phyloP scores from a whole-genome alignment of 352 stramenopile species.

The Pythium sp. region DNA sequence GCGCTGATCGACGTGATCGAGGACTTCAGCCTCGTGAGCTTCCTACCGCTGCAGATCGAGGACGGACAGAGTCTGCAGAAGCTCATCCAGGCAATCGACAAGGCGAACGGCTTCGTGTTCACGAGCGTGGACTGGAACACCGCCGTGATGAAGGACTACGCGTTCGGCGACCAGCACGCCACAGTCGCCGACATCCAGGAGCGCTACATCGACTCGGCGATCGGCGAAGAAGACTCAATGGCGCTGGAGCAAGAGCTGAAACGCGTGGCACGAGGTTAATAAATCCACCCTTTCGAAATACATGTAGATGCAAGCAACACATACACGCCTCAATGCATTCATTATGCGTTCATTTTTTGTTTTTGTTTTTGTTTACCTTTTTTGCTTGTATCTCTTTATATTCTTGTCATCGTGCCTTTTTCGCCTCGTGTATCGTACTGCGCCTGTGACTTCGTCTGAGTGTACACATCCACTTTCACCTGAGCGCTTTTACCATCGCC shows the following conservation, averaged over 20 bases:
- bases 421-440: background rate
- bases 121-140: constrained; percentile 76
- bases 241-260: constrained; percentile 35
- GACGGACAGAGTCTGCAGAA: constrained; percentile 63
- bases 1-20: constrained; percentile 83
- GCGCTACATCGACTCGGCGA: constrained; percentile 53
- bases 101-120: constrained; percentile 83
- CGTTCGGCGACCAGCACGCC: constrained; percentile 57
- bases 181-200: constrained; percentile 53
- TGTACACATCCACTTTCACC: background rate
- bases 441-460: background rate
- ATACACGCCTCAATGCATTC: constrained; percentile 1
- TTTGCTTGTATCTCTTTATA: background rate
- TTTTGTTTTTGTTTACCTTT: constrained; percentile 3
- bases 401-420: background rate
- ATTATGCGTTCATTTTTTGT: constrained; percentile 6
- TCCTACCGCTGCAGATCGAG: constrained; percentile 79
- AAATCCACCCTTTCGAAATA: background rate
- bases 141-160: constrained; percentile 68
- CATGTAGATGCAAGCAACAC: background rate
- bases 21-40: constrained; percentile 85
- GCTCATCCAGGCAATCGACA: constrained; percentile 75
- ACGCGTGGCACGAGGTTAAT: constrained; percentile 21
- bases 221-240: constrained; percentile 26
- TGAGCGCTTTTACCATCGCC: background rate